Evolutionary conservation across 495 filamentous ascomycete genomes (phyloP).

Genomic region (Trichoderma reesei): DNA sequence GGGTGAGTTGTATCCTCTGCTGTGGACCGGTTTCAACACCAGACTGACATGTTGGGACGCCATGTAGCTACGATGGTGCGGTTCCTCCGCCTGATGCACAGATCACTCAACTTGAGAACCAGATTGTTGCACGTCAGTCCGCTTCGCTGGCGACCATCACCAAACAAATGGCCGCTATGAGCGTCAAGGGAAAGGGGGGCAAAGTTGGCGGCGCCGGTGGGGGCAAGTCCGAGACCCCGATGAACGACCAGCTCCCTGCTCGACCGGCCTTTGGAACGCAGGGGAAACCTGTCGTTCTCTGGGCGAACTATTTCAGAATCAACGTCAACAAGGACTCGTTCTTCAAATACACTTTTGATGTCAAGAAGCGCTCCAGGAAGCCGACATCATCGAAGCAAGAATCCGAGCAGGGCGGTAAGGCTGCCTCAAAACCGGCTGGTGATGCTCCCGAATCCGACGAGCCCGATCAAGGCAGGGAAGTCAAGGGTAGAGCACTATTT

Average conservation of each 20-base stretch:
- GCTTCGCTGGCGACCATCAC: slow-evolving; percentile 10
- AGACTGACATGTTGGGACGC: neutral
- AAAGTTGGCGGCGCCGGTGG: neutral
- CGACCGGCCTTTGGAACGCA: slow-evolving; percentile 52
- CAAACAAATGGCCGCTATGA: slow-evolving; percentile 18
- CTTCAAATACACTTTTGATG: slow-evolving; percentile 28
- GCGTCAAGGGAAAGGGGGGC: neutral
- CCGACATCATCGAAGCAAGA: neutral
- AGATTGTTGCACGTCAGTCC: slow-evolving; percentile 18
- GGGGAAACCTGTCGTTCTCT: slow-evolving; percentile 43
- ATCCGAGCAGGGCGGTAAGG: slow-evolving; percentile 2
- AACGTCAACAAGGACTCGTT: slow-evolving; percentile 27
- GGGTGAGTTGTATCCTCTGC: slow-evolving; percentile 19
- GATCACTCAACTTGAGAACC: slow-evolving; percentile 28
- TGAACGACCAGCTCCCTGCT: slow-evolving; percentile 23
- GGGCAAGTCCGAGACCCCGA: neutral
- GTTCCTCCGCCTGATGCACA: slow-evolving; percentile 21
- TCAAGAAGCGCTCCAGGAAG: slow-evolving; percentile 15
- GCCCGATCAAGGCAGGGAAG: slow-evolving; percentile 26
- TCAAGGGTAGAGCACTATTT: slow-evolving; percentile 42
- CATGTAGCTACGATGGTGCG: neutral
- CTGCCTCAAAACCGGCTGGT: neutral
- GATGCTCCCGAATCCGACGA: no score
- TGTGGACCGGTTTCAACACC: neutral
- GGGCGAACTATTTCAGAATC: slow-evolving; percentile 56